phyloP scores from a whole-genome alignment of 257 asterid genomes.

The Solanum ossicruentum region DNA sequence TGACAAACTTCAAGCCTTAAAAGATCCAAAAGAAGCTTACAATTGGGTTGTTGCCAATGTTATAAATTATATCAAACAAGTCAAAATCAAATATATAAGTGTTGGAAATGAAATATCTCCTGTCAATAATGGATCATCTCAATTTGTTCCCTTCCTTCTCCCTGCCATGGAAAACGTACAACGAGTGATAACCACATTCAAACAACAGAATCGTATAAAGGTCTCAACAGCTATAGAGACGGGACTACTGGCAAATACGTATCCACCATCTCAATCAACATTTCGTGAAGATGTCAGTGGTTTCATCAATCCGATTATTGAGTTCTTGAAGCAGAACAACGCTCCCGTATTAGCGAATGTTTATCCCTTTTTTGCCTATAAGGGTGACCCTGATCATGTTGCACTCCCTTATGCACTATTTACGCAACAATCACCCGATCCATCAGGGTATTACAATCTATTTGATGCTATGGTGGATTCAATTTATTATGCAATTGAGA shows the following conservation, averaged over 20 bases:
- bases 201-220: slow-evolving; percentile 3
- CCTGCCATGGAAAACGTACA: slow-evolving; percentile 21
- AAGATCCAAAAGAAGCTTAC: neutral
- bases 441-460: too few relatives aligned
- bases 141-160: neutral
- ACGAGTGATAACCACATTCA: neutral
- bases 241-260: neutral
- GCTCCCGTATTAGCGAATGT: slow-evolving; percentile 15
- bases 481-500: too few relatives aligned
- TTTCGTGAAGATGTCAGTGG: neutral
- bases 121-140: neutral
- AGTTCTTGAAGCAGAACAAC: neutral
- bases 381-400: too few relatives aligned
- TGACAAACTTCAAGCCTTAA: slow-evolving; percentile 8
- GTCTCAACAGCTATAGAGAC: slow-evolving; percentile 16
- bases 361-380: slow-evolving; percentile 6
- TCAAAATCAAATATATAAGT: slow-evolving; percentile 19
- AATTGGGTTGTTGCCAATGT: slow-evolving; percentile 22
- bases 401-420: too few relatives aligned
- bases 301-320: slow-evolving; percentile 5
- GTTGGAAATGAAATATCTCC: slow-evolving; percentile 32
- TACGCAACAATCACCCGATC: neutral
- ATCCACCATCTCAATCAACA: slow-evolving; percentile 20
- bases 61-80: neutral
- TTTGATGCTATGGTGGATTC: too few relatives aligned